Evolutionary conservation across 805 yeast species (phyloP), one percentile per base, ranked within the genome.

Genomic region (Debaryomyces castellii): DNA sequence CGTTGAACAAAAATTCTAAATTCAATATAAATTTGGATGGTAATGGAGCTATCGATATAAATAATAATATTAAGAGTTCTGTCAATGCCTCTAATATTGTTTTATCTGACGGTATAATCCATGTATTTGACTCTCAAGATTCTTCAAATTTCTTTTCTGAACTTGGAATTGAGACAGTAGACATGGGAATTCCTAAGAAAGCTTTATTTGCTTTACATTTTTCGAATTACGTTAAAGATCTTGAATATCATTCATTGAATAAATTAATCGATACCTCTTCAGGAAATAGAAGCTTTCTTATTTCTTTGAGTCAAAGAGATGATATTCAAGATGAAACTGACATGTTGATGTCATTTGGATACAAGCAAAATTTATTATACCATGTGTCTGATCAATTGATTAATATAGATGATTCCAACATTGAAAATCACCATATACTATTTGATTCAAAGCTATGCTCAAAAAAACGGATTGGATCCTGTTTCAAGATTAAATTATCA

Each of bases 191-290:
- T 3, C 72, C 76, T 1, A 48, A 70, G 17, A 70, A 65, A 45
- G 62, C 69, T 5, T 58, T 73, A 24, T 64, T 52, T 50, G 74
- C 75, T 1, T 51, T 69, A 48, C 73, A 82, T 47, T 82, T 81
- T 41, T 71, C 83, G 2, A 71, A 71, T 22, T 82, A 88, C 59
- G 91, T 87, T 5, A 74, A 77, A n/a, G 96, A 89, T 54, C 52
- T 89, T 12, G 71, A 79, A 37, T 78, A 87, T 43, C 77, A 90
- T 47, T 74, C 77, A 10, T 63, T 89, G 16, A 64, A 71, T 2
- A 50, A 74, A 37, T 63, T 88, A 40, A 77, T 91, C 14, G 85
- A 82, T 44, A 82, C 84, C 27, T 54, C 66, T 1, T 59, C 72
- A 0, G 25, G 63, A 0, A 67, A 76, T 22, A 86, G 82, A 56